Evolutionary conservation across 1,284 basidiomycete species (phyloP), one percentile per base, ranked within the genome.

Genomic region (Trichosporon inkin): DNA sequence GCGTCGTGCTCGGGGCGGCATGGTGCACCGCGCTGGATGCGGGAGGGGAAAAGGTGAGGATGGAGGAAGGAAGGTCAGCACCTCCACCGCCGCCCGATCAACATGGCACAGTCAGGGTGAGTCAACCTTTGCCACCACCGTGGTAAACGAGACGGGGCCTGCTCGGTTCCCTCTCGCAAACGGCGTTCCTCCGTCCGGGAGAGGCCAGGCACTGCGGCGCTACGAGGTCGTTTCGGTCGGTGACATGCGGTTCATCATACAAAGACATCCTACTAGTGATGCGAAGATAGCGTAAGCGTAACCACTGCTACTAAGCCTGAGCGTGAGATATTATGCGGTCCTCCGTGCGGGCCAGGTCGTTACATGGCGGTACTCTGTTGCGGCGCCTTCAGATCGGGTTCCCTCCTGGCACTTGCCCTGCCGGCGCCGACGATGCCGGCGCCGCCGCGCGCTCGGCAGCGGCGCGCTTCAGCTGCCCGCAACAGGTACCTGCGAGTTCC

Each of bases 161-260:
- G n/a, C n/a, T n/a, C n/a, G n/a, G n/a, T n/a, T n/a, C n/a, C n/a
- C n/a, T n/a, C n/a, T n/a, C n/a, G n/a, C n/a, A n/a, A n/a, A n/a
- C n/a, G n/a, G n/a, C n/a, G n/a, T n/a, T n/a, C n/a, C n/a, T n/a
- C n/a, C n/a, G n/a, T n/a, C n/a, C n/a, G n/a, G n/a, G n/a, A n/a
- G n/a, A n/a, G n/a, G n/a, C n/a, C n/a, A n/a, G n/a, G n/a, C n/a
- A n/a, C n/a, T n/a, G n/a, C n/a, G n/a, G n/a, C n/a, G 28, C 28
- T 5, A 32, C 28, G 4, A 32, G 8, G 28, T 32, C 28, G n/a
- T n/a, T 32, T 32, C 5, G 41, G 20, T 49, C 44, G 24, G 28
- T 49, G 44, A 49, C 41, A n/a, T 49, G n/a, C 28, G 44, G 44
- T 49, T 32, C 44, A 49, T 49, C 44, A 49, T 49, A 49, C 44